Conservation (phyloP, 371 early-diverging fungal species). For the Catenaria anguillulae region DNA sequence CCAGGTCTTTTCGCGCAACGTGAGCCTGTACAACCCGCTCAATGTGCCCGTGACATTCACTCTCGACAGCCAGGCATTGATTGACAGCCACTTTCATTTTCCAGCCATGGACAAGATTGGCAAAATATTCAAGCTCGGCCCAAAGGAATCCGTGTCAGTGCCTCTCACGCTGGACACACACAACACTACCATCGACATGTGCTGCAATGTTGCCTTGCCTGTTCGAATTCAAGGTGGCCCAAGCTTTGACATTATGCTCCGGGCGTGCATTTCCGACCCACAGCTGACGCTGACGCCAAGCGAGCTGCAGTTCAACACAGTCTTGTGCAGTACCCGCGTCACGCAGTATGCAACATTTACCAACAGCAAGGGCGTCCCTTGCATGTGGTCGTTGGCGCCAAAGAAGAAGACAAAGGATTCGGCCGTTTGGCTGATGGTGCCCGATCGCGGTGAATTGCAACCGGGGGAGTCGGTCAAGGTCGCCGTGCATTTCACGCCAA, state of each 20-base stretch:
- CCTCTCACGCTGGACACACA: constrained; percentile 19
- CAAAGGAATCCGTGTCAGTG: constrained; percentile 23
- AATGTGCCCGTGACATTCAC: constrained; percentile 15
- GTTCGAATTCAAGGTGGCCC: constrained; percentile 21
- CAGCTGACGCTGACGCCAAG: background rate
- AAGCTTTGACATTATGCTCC: constrained; percentile 18
- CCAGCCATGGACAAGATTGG: no score
- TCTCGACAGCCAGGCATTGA: constrained; percentile 18
- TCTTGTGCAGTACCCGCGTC: constrained; percentile 29
- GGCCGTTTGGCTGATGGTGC: background rate
- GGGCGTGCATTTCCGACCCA: constrained; percentile 29
- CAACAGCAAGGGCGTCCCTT: constrained; percentile 25
- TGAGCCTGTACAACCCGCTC: background rate
- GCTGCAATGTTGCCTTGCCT: constrained; percentile 15
- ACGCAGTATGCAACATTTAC: constrained; percentile 19
- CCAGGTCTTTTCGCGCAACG: constrained; percentile 18
- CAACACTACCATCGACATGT: constrained; percentile 16
- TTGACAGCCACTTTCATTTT: constrained; percentile 23
- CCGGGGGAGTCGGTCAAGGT: constrained; percentile 25
- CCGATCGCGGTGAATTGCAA: constrained; percentile 9
- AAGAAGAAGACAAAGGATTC: constrained; percentile 12
- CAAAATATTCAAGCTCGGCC: constrained; percentile 16
- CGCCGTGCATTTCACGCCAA: constrained; percentile 22
- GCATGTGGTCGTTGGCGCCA: constrained; percentile 24
- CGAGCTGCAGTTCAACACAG: constrained; percentile 29